Evolutionary conservation across 768 basidiomycete species (phyloP).

Genomic region (Rhodosporidiobolus sp.): DNA sequence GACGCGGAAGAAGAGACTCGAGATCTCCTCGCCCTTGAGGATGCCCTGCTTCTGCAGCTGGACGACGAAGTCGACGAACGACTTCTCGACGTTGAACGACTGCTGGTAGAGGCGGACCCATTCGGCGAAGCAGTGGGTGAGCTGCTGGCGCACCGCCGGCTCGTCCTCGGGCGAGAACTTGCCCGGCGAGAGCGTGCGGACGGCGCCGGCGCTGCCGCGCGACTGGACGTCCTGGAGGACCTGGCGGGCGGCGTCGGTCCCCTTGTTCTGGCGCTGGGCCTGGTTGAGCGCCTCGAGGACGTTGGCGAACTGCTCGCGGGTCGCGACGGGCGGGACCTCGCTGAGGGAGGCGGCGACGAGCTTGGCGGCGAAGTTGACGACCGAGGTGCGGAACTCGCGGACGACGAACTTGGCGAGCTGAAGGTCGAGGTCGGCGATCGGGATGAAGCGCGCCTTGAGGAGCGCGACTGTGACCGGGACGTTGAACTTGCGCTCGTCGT

Average conservation of each 20-base stretch:
- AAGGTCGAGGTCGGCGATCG: constrained; percentile 73
- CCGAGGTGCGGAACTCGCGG: constrained; percentile 69
- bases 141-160: constrained; percentile 47
- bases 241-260: constrained; percentile 65
- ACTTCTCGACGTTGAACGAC: constrained; percentile 84
- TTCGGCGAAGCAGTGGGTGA: constrained; percentile 53
- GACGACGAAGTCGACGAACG: constrained; percentile 94
- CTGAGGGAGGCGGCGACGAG: constrained; percentile 83
- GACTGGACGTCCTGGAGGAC: constrained; percentile 81
- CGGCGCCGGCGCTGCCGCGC: constrained; percentile 44
- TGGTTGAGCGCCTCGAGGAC: constrained; percentile 77
- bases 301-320: constrained; percentile 72
- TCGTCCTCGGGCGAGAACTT: constrained; percentile 38
- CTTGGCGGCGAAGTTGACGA: constrained; percentile 76
- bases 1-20: constrained; percentile 97
- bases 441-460: constrained; percentile 76
- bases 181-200: constrained; percentile 23
- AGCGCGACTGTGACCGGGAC: constrained; percentile 88
- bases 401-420: constrained; percentile 81
- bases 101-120: constrained; percentile 95
- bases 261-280: constrained; percentile 68
- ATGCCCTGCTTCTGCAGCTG: constrained; percentile 95
- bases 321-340: constrained; percentile 68
- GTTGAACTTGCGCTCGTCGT: constrained; percentile 98
- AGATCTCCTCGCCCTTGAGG: constrained; percentile 89